Conservation (phyloP, 495 filamentous ascomycete species). For the Penicillium canescens region DNA sequence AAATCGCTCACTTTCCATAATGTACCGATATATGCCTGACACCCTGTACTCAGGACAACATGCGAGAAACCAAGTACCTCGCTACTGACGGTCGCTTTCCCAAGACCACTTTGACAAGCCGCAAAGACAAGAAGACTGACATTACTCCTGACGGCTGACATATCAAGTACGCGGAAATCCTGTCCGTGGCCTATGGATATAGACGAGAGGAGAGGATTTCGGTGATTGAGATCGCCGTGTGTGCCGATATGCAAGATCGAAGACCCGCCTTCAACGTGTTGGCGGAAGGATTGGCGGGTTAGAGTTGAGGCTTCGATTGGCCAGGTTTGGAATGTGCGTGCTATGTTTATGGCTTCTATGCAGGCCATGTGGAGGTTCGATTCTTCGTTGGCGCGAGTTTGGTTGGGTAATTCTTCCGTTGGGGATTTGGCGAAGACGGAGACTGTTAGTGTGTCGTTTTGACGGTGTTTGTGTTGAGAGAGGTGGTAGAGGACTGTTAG, state of each 20-base stretch:
- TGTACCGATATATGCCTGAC: slow-evolving; percentile 31
- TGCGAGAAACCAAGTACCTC: slow-evolving; percentile 33
- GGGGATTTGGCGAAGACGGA: slow-evolving; percentile 31
- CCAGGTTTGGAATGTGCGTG: slow-evolving; percentile 27
- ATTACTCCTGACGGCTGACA: slow-evolving; percentile 24
- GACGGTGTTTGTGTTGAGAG: slow-evolving; percentile 19
- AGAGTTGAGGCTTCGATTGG: slow-evolving; percentile 28
- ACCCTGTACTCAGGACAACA: slow-evolving; percentile 29
- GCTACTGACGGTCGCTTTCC: slow-evolving; percentile 24
- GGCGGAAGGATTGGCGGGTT: slow-evolving; percentile 20
- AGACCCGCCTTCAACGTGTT: slow-evolving; percentile 22
- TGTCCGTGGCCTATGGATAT: slow-evolving; percentile 27
- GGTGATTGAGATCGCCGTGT: slow-evolving; percentile 24
- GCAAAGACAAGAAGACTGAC: slow-evolving; percentile 32
- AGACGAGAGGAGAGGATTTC: slow-evolving; percentile 29
- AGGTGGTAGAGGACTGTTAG: slow-evolving; percentile 28
- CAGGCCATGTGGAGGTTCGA: slow-evolving; percentile 26
- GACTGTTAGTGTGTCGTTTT: slow-evolving; percentile 13
- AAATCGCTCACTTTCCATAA: slow-evolving; percentile 34
- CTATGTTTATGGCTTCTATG: slow-evolving; percentile 31
- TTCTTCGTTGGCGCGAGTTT: slow-evolving; percentile 9
- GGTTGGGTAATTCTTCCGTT: not conserved
- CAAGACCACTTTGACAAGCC: slow-evolving; percentile 30
- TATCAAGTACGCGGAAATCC: slow-evolving; percentile 30
- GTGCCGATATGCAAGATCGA: slow-evolving; percentile 32